A percentile compares a stretch with the other conserved stretches of the same genome.
Conservation (phyloP, 2,329 filamentous ascomycete genomes). For the Neofusicoccum parvum region DNA sequence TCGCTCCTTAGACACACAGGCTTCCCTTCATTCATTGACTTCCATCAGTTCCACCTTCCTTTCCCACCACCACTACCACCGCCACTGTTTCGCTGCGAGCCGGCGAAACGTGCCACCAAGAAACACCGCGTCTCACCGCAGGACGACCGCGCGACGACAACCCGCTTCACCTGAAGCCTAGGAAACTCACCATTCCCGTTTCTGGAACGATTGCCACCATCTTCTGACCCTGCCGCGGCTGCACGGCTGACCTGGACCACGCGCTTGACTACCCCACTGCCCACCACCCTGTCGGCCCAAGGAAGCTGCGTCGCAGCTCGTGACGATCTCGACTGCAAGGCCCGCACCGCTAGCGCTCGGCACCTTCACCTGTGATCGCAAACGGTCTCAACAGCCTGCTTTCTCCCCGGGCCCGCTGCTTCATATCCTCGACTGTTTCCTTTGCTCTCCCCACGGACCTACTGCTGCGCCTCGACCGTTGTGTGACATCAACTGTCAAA, state of each 20-base stretch:
- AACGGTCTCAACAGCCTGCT: neutral
- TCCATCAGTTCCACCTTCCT: slow-evolving; percentile 13
- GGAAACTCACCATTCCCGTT: neutral
- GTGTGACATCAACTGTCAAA: slow-evolving; percentile 16
- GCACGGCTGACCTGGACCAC: slow-evolving; percentile 14
- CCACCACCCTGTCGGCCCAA: neutral
- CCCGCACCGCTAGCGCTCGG: slow-evolving; percentile 1
- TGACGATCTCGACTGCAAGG: slow-evolving; percentile 13
- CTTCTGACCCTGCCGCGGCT: slow-evolving; percentile 15
- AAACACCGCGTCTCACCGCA: slow-evolving; percentile 15
- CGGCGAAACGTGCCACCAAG: slow-evolving; percentile 26
- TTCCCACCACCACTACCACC: slow-evolving; percentile 23
- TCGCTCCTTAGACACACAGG: slow-evolving; percentile 43
- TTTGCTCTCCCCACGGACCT: neutral
- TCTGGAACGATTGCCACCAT: neutral
- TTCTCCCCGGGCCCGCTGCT: neutral
- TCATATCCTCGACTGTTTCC: neutral
- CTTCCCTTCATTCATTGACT: slow-evolving; percentile 36
- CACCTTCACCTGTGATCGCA: slow-evolving; percentile 3
- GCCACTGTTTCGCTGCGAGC: slow-evolving; percentile 32
- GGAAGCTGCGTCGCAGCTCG: neutral
- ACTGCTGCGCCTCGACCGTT: neutral
- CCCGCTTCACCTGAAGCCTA: neutral
- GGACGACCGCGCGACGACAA: slow-evolving; percentile 11
- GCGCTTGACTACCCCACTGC: slow-evolving; percentile 11